Evolutionary conservation across 805 yeast species (phyloP).

Genomic region (Hanseniaspora jakobsenii): DNA sequence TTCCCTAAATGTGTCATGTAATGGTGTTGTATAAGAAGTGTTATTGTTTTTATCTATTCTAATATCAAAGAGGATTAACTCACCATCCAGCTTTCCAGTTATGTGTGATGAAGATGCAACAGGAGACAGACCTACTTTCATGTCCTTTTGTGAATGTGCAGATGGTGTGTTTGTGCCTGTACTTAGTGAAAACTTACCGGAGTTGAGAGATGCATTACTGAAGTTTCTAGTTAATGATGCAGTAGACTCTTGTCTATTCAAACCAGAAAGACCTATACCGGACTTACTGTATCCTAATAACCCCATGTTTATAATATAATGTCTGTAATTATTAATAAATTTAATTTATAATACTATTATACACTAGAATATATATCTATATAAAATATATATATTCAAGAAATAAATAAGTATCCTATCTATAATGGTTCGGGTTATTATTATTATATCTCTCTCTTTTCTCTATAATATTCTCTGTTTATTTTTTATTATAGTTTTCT

Average conservation of each 20-base stretch:
- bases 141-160: too few relatives aligned
- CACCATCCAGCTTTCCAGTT: slow-evolving; percentile 12
- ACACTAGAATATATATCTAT: too few relatives aligned
- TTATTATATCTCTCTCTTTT: too few relatives aligned
- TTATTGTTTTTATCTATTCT: slow-evolving; percentile 40
- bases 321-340: slow-evolving; percentile 21
- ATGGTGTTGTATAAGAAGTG: slow-evolving; percentile 12
- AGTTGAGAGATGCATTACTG: background rate
- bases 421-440: too few relatives aligned
- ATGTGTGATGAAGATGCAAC: slow-evolving; percentile 24
- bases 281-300: slow-evolving; percentile 1
- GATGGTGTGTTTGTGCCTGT: background rate
- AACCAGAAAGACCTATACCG: background rate
- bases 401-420: too few relatives aligned
- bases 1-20: slow-evolving; percentile 31
- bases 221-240: background rate
- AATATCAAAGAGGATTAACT: slow-evolving; percentile 35
- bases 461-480: too few relatives aligned
- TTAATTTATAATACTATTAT: too few relatives aligned
- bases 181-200: background rate
- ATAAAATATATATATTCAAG: too few relatives aligned
- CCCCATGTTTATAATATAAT: background rate
- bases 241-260: background rate
- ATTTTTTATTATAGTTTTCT: too few relatives aligned
- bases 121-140: slow-evolving; percentile 1